These are phyloP conservation scores for Ettlia oleoabundans DNA, from an alignment of 139 green algal species.

Conservation along the genomic window DNA sequence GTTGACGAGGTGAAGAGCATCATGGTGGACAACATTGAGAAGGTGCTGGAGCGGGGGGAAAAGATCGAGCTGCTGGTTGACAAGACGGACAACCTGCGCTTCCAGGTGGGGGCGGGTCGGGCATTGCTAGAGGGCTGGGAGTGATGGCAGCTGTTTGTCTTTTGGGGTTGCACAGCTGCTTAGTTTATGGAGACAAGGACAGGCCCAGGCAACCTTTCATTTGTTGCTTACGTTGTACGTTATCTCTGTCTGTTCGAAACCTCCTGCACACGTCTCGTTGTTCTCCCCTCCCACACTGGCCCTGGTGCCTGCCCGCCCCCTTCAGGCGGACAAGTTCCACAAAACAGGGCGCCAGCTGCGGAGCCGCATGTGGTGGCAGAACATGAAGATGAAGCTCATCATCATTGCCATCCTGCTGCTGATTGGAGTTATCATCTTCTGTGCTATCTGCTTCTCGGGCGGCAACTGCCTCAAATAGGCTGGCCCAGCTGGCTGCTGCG, in stretches of 20 bases:
- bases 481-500: background rate
- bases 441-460: constrained; percentile 81
- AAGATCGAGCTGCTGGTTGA: constrained; percentile 97
- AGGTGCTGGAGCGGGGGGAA: constrained; percentile 93
- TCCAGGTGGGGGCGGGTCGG: constrained; percentile 63
- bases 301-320: background rate
- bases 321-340: constrained; percentile 93
- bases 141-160: too few relatives aligned
- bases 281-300: background rate
- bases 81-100: constrained; percentile 96
- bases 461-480: constrained; percentile 62
- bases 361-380: constrained; percentile 95
- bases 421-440: constrained; percentile 85
- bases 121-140: background rate
- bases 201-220: too few relatives aligned
- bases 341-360: constrained; percentile 82
- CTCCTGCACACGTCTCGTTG: background rate
- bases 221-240: too few relatives aligned
- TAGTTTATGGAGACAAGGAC: too few relatives aligned
- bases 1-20: constrained; percentile 97
- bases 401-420: constrained; percentile 71
- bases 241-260: background rate
- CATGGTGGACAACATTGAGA: constrained; percentile 99
- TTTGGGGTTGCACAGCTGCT: too few relatives aligned
- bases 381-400: constrained; percentile 93